These are phyloP conservation scores for Groenewaldozyma auringiensis DNA, from an alignment of 1,139 yeast species.

Conservation along the genomic window DNA sequence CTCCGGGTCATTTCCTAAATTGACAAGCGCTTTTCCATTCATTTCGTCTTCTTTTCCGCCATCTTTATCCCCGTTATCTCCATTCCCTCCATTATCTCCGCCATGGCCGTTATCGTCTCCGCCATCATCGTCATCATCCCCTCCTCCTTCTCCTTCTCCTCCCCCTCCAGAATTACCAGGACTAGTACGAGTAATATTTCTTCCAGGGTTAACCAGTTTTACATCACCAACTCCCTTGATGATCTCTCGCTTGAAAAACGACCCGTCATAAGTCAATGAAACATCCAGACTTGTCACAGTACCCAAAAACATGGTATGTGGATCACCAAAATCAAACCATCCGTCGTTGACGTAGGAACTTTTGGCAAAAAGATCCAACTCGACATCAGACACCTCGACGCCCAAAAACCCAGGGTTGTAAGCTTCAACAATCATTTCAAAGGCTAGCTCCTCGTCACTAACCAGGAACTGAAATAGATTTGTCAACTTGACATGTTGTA, in stretches of 20 bases:
- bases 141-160: conserved; percentile 18
- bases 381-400: conserved; percentile 56
- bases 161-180: conserved; percentile 16
- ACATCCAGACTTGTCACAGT: conserved; percentile 59
- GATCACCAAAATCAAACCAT: conserved; percentile 10
- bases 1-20: conserved; percentile 6
- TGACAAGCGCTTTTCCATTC: not conserved
- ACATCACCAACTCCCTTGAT: conserved; percentile 56
- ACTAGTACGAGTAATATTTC: conserved; percentile 43
- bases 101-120: conserved; percentile 17
- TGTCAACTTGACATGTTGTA: conserved; percentile 55
- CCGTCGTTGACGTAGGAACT: conserved; percentile 43
- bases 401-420: conserved; percentile 80
- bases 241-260: conserved; percentile 58
- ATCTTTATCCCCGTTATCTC: conserved; percentile 1
- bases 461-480: conserved; percentile 65
- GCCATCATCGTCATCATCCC: conserved; percentile 18
- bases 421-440: conserved; percentile 70
- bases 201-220: conserved; percentile 69
- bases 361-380: conserved; percentile 82
- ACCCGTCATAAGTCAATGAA: conserved; percentile 69
- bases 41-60: not conserved
- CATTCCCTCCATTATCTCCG: conserved; percentile 13
- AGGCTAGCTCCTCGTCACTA: conserved; percentile 76
- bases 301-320: conserved; percentile 69